Evolutionary conservation across 139 green algal species (phyloP).

Genomic region (Picochlorum sp.): DNA sequence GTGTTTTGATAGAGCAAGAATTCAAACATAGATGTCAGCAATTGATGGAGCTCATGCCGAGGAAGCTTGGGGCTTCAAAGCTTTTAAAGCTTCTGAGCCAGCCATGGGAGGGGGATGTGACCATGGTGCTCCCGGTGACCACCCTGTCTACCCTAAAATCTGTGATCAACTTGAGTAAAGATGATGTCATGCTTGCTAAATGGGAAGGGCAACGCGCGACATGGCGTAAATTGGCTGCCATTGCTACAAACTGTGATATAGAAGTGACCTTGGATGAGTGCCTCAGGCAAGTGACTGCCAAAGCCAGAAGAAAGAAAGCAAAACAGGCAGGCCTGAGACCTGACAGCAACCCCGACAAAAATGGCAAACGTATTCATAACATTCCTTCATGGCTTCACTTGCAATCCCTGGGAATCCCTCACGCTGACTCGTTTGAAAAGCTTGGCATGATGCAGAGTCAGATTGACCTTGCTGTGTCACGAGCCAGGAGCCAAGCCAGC

Average conservation of each 20-base stretch:
- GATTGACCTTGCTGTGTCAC: no score
- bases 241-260: constrained; percentile 73
- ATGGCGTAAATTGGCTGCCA: constrained; percentile 72
- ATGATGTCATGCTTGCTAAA: constrained; percentile 18
- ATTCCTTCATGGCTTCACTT: constrained; percentile 12
- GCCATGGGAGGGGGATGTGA: constrained; percentile 78
- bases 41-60: constrained; percentile 25
- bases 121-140: constrained; percentile 58
- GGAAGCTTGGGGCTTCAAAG: constrained; percentile 10
- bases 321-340: background rate
- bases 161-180: constrained; percentile 61
- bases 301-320: constrained; percentile 1
- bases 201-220: constrained; percentile 53
- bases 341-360: background rate
- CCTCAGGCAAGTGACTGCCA: constrained; percentile 6
- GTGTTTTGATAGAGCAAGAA: constrained; percentile 10
- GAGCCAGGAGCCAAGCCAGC: no score
- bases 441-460: background rate
- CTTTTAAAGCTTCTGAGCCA: constrained; percentile 32
- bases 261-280: constrained; percentile 73
- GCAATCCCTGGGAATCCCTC: constrained; percentile 5
- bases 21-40: constrained; percentile 32
- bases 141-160: constrained; percentile 54
- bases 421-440: background rate
- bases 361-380: background rate